These are phyloP conservation scores for Nitzschia sp. DNA, from an alignment of 108 stramenopile genomes.

Conservation along the genomic window DNA sequence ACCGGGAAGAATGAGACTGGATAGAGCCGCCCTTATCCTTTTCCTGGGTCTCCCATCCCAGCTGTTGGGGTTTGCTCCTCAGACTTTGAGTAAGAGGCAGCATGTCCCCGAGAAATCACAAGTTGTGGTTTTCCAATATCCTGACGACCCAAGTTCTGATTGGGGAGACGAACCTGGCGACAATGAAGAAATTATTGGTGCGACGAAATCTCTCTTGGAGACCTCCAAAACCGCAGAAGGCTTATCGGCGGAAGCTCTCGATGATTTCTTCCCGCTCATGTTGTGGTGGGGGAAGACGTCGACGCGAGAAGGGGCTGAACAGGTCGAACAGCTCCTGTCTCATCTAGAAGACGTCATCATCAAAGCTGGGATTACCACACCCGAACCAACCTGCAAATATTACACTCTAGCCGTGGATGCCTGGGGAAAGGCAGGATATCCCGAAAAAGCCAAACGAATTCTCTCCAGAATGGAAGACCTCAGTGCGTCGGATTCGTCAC, in stretches of 20 bases:
- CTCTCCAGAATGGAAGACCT: conserved; percentile 30
- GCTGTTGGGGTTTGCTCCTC: neutral
- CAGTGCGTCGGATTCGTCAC: neutral
- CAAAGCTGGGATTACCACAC: neutral
- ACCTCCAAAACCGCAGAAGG: neutral
- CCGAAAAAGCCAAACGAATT: conserved; percentile 53
- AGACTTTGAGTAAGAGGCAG: neutral
- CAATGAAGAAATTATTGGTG: neutral
- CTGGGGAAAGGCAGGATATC: conserved; percentile 42
- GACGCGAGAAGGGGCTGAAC: conserved; percentile 38
- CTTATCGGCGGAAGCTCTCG: neutral
- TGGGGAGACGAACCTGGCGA: neutral
- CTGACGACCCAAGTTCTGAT: neutral
- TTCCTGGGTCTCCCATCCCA: neutral
- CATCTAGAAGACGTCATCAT: neutral
- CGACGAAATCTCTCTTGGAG: neutral
- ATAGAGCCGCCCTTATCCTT: neutral
- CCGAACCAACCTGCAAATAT: neutral
- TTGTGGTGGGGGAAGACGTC: conserved; percentile 6
- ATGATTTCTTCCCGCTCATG: conserved; percentile 6
- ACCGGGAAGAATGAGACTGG: neutral
- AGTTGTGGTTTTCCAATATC: too few species aligned
- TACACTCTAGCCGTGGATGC: neutral
- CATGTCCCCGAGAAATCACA: too few species aligned
- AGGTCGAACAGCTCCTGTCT: neutral